Base-by-base conservation (phyloP, 768 basidiomycete genomes). In the Tricholomella constricta region DNA sequence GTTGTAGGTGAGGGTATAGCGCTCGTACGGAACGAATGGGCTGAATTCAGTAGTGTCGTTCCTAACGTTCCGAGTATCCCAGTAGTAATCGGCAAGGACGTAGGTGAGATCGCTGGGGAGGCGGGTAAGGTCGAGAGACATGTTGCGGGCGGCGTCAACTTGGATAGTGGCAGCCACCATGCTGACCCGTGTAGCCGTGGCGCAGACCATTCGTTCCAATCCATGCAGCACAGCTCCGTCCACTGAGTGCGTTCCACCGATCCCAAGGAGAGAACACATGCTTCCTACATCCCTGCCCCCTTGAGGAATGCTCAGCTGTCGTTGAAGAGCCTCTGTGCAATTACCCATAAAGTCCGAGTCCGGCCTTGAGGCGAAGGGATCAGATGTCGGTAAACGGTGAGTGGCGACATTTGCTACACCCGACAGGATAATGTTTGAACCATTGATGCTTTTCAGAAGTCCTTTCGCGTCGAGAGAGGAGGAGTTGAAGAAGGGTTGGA, bases 121-220 rank as follows among this genome's bases (percentile, higher is more conserved):
- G 40, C 41, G 55, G 7, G 57, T 62, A 12, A 58, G 0, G 26
- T 57, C 44, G 20, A 62, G 25, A 4, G 57, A 54, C 4, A 62
- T 32, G 4, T 35, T 40, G 19, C 27, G 37, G 3, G 15, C 3
- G 6, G 19, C 45, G 32, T 56, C 42, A 9, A 52, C 45, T 17
- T 40, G 19, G 22, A 62, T 29, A 26, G 57, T 56, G 22, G 60
- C 57, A 22, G 45, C 38, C 22, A 62, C 60, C 52, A 62, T 51
- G 50, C 59, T 62, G 45, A 62, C 55, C 34, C 59, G 60, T 1
- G 60, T 57, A 17, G 60, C 44, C 3, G 57, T 36, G 15, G 60
- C 60, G 29, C 60, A 62, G 29, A 62, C 36, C 60, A 62, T 62
- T 22, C 55, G 47, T 7, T 35, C 36, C 20, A 56, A 51, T 1